Evolutionary conservation across 305 asterid species (phyloP).

Genomic region (Rubia balearica): DNA sequence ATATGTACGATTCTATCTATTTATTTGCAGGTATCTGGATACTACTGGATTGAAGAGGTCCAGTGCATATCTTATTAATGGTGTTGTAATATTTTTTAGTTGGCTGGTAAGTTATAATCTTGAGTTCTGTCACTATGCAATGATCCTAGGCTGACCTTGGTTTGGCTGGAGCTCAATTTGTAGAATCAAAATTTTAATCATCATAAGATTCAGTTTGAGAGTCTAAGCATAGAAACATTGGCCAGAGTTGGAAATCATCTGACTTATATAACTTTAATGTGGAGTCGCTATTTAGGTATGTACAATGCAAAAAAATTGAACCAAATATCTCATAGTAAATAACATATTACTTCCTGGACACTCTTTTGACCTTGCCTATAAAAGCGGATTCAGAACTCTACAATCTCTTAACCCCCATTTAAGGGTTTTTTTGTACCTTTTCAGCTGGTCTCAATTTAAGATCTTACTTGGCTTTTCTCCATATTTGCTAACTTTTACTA

Average conservation of each 20-base stretch:
- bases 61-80: conserved; percentile 63
- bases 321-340: neutral
- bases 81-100: conserved; percentile 68
- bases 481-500: neutral
- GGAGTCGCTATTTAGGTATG: neutral
- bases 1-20: conserved; percentile 17
- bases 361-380: neutral
- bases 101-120: conserved; percentile 66
- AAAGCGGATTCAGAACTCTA: neutral
- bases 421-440: neutral
- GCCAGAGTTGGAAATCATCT: neutral
- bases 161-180: neutral
- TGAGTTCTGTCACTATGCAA: neutral
- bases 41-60: conserved; percentile 82
- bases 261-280: neutral
- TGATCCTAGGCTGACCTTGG: neutral
- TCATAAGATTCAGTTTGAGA: neutral
- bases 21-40: conserved; percentile 74
- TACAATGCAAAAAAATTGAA: neutral
- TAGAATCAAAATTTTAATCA: neutral
- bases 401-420: neutral
- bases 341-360: neutral
- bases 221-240: neutral
- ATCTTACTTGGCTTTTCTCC: neutral
- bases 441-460: neutral